phyloP scores from a whole-genome alignment of 164 flowering plant genomes.

The Sedum album region DNA sequence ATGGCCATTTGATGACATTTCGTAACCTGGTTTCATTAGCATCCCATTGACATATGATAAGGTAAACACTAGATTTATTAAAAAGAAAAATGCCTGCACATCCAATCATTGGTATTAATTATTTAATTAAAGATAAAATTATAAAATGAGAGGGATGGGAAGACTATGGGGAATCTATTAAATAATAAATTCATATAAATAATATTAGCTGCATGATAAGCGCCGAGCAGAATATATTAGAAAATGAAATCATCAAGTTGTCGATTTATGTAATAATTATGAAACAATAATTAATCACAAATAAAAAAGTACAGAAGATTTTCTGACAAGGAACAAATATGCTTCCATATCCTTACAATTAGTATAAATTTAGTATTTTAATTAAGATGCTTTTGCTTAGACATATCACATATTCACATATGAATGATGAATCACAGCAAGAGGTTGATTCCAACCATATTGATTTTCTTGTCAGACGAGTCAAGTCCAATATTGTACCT shows the following conservation, averaged over 20 bases:
- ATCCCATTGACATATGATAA: background rate
- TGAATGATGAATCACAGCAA: background rate
- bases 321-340: background rate
- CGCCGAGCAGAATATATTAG: background rate
- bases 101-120: background rate
- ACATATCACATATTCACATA: too few species aligned
- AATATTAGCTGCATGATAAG: background rate
- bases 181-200: background rate
- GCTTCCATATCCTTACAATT: too few species aligned
- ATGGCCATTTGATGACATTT: background rate
- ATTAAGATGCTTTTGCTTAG: background rate
- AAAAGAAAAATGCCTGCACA: background rate
- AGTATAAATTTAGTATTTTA: background rate
- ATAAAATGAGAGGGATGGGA: background rate
- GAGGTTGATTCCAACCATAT: background rate
- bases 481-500: too few species aligned
- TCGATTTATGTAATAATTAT: background rate
- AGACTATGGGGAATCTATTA: background rate
- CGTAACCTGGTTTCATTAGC: background rate
- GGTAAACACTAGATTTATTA: background rate
- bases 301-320: background rate
- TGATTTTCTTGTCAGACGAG: background rate
- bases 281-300: background rate
- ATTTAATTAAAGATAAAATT: background rate
- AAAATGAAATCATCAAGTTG: background rate